Evolutionary conservation across 208 protist genomes (phyloP), one percentile per base, ranked within the genome.

Genomic region (Leishmania major): DNA sequence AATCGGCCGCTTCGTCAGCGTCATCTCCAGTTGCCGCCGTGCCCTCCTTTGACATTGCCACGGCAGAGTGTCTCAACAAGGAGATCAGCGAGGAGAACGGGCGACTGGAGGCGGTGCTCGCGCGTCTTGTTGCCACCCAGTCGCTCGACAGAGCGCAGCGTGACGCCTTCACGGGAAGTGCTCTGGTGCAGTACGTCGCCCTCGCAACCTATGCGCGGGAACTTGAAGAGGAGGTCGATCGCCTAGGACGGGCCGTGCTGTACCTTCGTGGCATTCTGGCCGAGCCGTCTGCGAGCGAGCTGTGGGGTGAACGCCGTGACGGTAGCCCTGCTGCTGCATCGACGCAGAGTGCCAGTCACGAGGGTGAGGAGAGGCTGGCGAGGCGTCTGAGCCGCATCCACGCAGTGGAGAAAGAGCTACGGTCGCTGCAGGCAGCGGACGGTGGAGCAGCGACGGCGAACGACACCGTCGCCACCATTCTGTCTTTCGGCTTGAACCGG

Each of bases 161-260:
- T 35, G 77, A 80, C 62, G 11, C 37, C 62, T 60, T 80, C 1
- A 69, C 83, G 10, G 83, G 83, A 53, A 86, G 83, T 28, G 84
- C 84, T 28, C 69, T 88, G 8, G 84, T 86, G 64, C 83, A 88
- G 53, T 66, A 81, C 77, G 47, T 82, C 37, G 45, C 37, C 55
- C 76, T 88, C 11, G 19, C 53, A 1, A 75, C 64, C 15, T 70
- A 82, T 64, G 59, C 77, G 11, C 76, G 64, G 3, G 84, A 73
- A 22, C 64, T 91, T 60, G 88, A 93, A 53, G 79, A 49, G 60
- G 78, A 91, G 37, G 80, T 84, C 66, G 83, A 91, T 62, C 75
- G 74, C 3, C 76, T 93, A 43, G 90, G 90, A 7, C 59, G 77
- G 3, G 87, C 88, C 31, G 88, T 91, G 64, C 79, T 93, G 31